phyloP scores from a whole-genome alignment of 2,329 filamentous ascomycete species.

The Paecilomyces sp. region DNA sequence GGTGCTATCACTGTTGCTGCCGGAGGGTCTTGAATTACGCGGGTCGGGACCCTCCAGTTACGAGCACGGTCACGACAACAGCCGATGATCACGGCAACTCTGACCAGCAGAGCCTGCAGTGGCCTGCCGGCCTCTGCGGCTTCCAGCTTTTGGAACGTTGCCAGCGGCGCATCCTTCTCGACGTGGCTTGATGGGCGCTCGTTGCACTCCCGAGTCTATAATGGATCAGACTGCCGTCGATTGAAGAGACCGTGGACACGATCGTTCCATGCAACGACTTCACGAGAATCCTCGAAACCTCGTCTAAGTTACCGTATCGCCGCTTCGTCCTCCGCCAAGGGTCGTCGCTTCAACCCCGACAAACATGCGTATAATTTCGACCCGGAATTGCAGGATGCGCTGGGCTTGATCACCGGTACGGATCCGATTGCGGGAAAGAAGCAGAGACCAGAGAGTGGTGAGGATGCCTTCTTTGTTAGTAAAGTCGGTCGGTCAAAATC shows the following conservation, averaged over 20 bases:
- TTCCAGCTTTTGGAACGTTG: conserved; percentile 12
- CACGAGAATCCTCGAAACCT: conserved; percentile 16
- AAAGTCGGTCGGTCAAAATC: conserved; percentile 55
- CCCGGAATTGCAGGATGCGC: conserved; percentile 33
- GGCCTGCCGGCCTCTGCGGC: conserved; percentile 29
- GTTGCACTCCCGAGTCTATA: background rate
- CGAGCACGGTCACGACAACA: conserved; percentile 11
- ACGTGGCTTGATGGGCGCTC: background rate
- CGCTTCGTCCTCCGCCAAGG: conserved; percentile 69
- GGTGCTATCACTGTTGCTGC: conserved; percentile 1
- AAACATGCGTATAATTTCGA: conserved; percentile 68
- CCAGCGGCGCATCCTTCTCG: background rate
- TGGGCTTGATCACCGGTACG: conserved; percentile 27
- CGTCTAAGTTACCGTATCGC: conserved; percentile 62
- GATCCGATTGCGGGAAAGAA: conserved; percentile 51
- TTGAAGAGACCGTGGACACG: background rate
- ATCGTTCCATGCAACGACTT: conserved; percentile 21
- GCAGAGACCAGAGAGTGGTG: conserved; percentile 69
- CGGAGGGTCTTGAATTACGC: conserved; percentile 14
- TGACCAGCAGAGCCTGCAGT: conserved; percentile 25
- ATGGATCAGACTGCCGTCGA: background rate
- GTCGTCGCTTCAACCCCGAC: conserved; percentile 59
- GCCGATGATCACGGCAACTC: conserved; percentile 24
- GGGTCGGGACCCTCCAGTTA: conserved; percentile 11
- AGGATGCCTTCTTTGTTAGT: conserved; percentile 93